Percentiles rank a stretch among this genome's conserved stretches.
Conservation (phyloP, 2,329 filamentous ascomycete genomes). For the Madurella fahalii region DNA sequence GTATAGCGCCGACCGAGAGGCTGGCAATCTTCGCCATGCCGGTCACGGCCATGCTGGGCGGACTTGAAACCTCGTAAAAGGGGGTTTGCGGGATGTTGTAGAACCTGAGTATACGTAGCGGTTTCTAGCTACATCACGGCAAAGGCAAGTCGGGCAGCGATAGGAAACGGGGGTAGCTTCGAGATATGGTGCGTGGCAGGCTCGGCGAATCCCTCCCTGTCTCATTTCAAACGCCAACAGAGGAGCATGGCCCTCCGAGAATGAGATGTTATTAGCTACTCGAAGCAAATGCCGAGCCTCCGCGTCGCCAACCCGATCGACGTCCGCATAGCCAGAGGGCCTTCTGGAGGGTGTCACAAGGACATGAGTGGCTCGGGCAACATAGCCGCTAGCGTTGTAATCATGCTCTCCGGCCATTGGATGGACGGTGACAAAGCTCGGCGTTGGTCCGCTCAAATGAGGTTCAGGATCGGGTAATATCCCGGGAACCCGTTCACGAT, state of each 20-base stretch:
- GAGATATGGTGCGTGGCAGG: background rate
- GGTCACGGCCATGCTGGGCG: constrained; percentile 8
- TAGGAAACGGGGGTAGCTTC: background rate
- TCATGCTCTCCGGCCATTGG: constrained; percentile 12
- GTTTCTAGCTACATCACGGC: background rate
- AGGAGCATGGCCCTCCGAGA: constrained; percentile 13
- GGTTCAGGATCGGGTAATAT: constrained; percentile 18
- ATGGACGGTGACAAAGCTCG: background rate
- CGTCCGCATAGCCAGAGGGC: constrained; percentile 4
- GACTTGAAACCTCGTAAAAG: too few species aligned
- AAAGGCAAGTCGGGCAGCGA: background rate
- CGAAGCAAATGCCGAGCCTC: constrained; percentile 4
- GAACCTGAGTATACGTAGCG: background rate
- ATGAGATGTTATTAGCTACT: background rate
- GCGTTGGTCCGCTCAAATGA: constrained; percentile 7
- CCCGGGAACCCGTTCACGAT: constrained; percentile 17
- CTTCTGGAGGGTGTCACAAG: constrained; percentile 9
- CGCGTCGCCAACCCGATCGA: constrained; percentile 4
- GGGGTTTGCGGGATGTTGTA: too few species aligned
- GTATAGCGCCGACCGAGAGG: constrained; percentile 20
- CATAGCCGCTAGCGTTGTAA: constrained; percentile 17
- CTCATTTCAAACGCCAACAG: background rate
- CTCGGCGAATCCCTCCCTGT: background rate
- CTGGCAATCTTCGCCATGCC: constrained; percentile 16
- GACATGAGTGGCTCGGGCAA: constrained; percentile 15